These are phyloP conservation scores for Leccinum variicolor DNA, from an alignment of 768 basidiomycete genomes.

Conservation along the genomic window DNA sequence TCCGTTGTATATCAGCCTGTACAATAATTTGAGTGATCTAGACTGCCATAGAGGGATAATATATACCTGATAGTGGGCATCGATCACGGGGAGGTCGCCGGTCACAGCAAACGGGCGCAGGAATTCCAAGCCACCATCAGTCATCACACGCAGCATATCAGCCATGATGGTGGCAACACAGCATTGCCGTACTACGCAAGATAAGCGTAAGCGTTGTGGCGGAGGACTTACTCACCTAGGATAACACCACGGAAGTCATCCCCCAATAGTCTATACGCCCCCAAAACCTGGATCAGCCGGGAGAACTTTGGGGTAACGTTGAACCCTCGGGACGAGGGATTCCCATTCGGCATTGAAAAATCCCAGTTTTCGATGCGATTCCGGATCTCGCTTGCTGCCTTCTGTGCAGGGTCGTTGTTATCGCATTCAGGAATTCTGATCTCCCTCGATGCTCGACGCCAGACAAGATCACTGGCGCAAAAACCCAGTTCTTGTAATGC, in stretches of 20 bases:
- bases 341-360: conserved; percentile 61
- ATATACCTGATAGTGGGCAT: conserved; percentile 34
- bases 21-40: conserved; percentile 5
- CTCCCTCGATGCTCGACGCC: conserved; percentile 53
- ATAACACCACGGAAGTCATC: conserved; percentile 65
- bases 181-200: conserved; percentile 47
- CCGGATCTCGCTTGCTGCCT: conserved; percentile 25
- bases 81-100: conserved; percentile 33
- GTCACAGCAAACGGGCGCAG: conserved; percentile 52
- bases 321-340: conserved; percentile 51
- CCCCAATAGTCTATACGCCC: conserved; percentile 49
- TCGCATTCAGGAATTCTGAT: conserved; percentile 32
- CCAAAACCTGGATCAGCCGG: conserved; percentile 56
- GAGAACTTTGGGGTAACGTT: conserved; percentile 71
- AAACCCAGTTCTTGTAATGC: conserved; percentile 55
- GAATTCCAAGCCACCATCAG: conserved; percentile 45
- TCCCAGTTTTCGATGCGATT: conserved; percentile 56
- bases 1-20: conserved; percentile 47
- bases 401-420: conserved; percentile 30
- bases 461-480: conserved; percentile 69
- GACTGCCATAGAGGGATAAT: not conserved
- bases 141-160: conserved; percentile 54
- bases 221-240: conserved; percentile 46
- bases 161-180: conserved; percentile 54
- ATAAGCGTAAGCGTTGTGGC: conserved; percentile 36